Evolutionary conservation across 2,329 filamentous ascomycete genomes (phyloP).

Genomic region (Sclerotinia glacialis): DNA sequence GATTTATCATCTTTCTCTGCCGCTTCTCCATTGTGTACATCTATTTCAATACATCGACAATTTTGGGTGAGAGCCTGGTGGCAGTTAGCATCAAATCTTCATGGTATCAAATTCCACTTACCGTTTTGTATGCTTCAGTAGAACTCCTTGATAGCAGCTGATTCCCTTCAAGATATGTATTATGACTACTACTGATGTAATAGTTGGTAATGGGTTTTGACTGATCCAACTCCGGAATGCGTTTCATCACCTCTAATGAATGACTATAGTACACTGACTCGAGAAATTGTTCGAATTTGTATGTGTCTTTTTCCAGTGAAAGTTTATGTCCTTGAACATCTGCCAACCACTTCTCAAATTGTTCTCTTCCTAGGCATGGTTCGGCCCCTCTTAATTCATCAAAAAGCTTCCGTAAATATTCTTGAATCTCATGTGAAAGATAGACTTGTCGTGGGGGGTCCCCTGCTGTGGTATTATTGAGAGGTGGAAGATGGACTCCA

Average conservation of each 20-base stretch:
- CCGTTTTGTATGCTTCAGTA: constrained; percentile 73
- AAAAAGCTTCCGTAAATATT: constrained; percentile 50
- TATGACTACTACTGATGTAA: constrained; percentile 92
- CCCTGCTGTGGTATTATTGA: constrained; percentile 22
- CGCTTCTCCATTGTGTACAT: constrained; percentile 79
- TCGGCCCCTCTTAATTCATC: constrained; percentile 43
- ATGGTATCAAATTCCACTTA: constrained; percentile 43
- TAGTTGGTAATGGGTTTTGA: constrained; percentile 58
- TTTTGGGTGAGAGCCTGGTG: constrained; percentile 66
- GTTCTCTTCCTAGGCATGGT: constrained; percentile 40
- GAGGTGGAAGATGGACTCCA: constrained; percentile 28
- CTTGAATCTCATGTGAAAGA: constrained; percentile 50
- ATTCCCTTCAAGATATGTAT: constrained; percentile 86
- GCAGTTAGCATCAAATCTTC: constrained; percentile 19
- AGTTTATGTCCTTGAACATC: constrained; percentile 44
- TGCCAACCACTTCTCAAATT: constrained; percentile 51
- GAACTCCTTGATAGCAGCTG: constrained; percentile 75
- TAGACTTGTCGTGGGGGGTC: constrained; percentile 39
- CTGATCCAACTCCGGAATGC: constrained; percentile 34
- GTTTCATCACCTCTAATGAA: constrained; percentile 35
- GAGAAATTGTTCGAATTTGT: constrained; percentile 39
- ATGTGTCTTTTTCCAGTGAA: constrained; percentile 33
- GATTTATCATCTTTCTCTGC: constrained; percentile 34
- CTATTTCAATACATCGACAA: constrained; percentile 90
- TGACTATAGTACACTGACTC: constrained; percentile 35